These are phyloP conservation scores for Clavariopsis aquatica DNA, from an alignment of 495 filamentous ascomycete genomes.

Conservation along the genomic window DNA sequence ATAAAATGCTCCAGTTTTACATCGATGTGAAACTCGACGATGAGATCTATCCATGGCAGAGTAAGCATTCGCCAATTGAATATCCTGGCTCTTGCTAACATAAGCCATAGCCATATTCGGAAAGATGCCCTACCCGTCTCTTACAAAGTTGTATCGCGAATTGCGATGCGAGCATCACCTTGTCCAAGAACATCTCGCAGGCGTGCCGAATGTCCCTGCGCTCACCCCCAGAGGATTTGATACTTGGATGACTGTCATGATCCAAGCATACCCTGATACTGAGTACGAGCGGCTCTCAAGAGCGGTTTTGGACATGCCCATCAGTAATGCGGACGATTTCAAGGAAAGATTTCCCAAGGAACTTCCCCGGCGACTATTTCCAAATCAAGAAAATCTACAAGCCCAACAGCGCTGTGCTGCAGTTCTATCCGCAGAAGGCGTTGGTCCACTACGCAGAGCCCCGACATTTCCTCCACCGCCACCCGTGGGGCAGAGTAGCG, in stretches of 20 bases:
- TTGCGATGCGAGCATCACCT: constrained; percentile 80
- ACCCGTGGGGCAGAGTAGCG: constrained; percentile 20
- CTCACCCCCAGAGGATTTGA: constrained; percentile 81
- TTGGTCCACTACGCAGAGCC: constrained; percentile 32
- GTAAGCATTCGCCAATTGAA: constrained; percentile 42
- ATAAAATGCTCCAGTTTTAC: constrained; percentile 81
- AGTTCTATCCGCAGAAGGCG: constrained; percentile 37
- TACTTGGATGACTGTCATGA: constrained; percentile 71
- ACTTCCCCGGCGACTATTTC: constrained; percentile 72
- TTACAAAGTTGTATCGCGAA: constrained; percentile 74
- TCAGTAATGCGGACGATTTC: constrained; percentile 70
- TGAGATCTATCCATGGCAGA: constrained; percentile 69
- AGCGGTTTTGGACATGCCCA: constrained; percentile 71
- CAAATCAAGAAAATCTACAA: constrained; percentile 44
- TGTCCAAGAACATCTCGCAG: constrained; percentile 55
- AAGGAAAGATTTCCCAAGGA: constrained; percentile 79
- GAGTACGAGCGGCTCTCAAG: constrained; percentile 75
- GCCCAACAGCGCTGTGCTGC: constrained; percentile 43
- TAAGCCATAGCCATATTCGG: constrained; percentile 51
- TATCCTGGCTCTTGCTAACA: constrained; percentile 33
- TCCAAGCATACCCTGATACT: constrained; percentile 74
- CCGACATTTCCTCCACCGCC: constrained; percentile 40
- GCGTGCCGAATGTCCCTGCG: constrained; percentile 69
- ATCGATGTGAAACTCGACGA: constrained; percentile 59
- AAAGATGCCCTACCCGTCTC: constrained; percentile 45